These are phyloP conservation scores for Senecio squalidus DNA, from an alignment of 140 eudicot genomes.

Conservation along the genomic window DNA sequence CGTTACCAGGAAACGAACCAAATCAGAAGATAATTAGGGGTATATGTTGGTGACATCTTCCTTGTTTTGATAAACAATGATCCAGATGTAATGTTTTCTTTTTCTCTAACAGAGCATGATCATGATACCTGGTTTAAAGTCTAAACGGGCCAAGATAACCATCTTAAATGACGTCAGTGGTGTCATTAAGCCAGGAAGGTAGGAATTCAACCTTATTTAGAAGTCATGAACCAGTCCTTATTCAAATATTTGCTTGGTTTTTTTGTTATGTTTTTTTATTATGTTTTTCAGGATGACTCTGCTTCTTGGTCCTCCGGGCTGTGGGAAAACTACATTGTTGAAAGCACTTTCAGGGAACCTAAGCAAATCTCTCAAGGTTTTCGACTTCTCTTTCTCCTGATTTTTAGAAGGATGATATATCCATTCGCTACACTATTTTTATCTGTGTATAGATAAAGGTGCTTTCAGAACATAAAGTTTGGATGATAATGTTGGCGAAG, in stretches of 20 bases:
- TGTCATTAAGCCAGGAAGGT: slow-evolving; percentile 44
- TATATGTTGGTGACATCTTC: not conserved
- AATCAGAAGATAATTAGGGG: not conserved
- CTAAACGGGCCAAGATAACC: slow-evolving; percentile 33
- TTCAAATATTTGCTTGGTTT: not conserved
- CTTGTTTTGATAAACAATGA: not conserved
- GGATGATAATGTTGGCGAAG: not conserved
- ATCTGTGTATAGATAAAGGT: not conserved
- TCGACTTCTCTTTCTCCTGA: not conserved
- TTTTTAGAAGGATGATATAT: slow-evolving; percentile 9
- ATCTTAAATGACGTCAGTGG: slow-evolving; percentile 35
- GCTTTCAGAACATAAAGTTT: not conserved
- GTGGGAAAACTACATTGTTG: slow-evolving; percentile 68
- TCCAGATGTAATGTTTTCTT: not conserved
- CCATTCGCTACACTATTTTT: not conserved
- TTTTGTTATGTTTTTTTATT: not conserved
- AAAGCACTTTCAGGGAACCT: slow-evolving; percentile 77
- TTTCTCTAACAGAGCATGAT: slow-evolving; percentile 32
- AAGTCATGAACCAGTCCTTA: not conserved
- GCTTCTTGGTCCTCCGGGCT: slow-evolving; percentile 81
- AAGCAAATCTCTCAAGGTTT: slow-evolving; percentile 59
- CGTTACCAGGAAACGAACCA: not conserved
- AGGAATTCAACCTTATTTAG: not conserved
- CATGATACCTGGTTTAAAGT: slow-evolving; percentile 43
- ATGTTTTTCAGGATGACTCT: slow-evolving; percentile 56